Evolutionary conservation across 768 basidiomycete species (phyloP), one percentile per base, ranked within the genome.

Genomic region (Austroboletus eburneus): DNA sequence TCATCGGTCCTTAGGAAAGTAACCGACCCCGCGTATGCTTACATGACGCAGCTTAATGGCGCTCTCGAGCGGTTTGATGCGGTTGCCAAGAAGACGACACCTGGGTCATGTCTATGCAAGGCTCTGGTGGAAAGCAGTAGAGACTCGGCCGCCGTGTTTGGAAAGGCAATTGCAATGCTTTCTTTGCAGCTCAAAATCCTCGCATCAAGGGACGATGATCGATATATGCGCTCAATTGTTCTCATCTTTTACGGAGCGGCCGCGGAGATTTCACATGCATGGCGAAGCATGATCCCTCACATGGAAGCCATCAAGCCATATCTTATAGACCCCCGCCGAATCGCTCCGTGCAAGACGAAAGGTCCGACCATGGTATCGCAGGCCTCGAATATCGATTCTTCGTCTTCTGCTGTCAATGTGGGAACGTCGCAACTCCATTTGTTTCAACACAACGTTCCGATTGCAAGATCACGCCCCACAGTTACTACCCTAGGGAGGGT

Each of bases 41-140:
- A 88, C 57, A 88, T 96, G 77, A 74, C 79, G 46, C 81, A 83
- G 51, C 74, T 98, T 9, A 94, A 97, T 64, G 81, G 83, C 47
- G 83, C 90, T 2, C 77, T 98, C 45, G 95, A 97, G 63, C 83
- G 83, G 5, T 98, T 98, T 64, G 95, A 99, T 64, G 75, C 83
- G 8, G 76, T 83, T 57, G 85, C 87, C 51, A 78, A 84, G 45
- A 79, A 78, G 56, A 72, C 74, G 10, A 65, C 78, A 3, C 93
- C 94, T 6, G 75, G 88, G 1, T 77, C 86, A 4, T 61, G 73
- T 4, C 72, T 89, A 12, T 93, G 94, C 56, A 79, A 87, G 34
- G 77, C 73, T 10, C 78, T 99, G 27, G 71, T 95, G 17, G 87
- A 91, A 63, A 81, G 79, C 39, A 93, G 93, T 57, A 79, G 83